Conservation (phyloP, 495 filamentous ascomycete species). For the Beverwykella pulmonaria region DNA sequence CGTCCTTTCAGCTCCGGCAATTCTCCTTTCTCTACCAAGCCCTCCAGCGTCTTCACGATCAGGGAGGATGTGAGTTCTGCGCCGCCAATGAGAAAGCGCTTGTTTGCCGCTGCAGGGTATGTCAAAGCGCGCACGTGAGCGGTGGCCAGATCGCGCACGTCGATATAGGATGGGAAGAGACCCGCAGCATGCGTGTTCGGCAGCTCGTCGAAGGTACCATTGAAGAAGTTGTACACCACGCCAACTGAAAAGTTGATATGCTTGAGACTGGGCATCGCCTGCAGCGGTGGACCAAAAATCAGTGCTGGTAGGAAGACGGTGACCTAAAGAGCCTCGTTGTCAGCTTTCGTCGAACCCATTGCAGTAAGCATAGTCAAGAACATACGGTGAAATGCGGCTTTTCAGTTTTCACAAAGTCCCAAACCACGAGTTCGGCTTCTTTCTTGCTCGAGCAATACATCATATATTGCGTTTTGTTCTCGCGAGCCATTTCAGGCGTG, state of each 20-base stretch:
- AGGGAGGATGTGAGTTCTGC: constrained; percentile 32
- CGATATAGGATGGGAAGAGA: constrained; percentile 43
- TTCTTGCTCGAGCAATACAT: constrained; percentile 46
- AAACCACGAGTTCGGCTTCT: constrained; percentile 43
- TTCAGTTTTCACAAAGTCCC: constrained; percentile 43
- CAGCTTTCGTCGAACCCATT: neutral
- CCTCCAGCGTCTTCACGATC: constrained; percentile 40
- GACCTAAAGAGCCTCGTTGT: constrained; percentile 3
- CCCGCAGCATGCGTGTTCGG: constrained; percentile 37
- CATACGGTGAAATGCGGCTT: constrained; percentile 34
- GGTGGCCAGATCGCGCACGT: constrained; percentile 42
- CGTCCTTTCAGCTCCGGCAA: constrained; percentile 42
- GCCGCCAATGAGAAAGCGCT: constrained; percentile 38
- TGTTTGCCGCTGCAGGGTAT: constrained; percentile 34
- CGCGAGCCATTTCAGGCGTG: constrained; percentile 37
- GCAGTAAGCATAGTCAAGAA: no score
- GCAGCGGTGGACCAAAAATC: constrained; percentile 43
- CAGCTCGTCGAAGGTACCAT: constrained; percentile 41
- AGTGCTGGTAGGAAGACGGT: constrained; percentile 38
- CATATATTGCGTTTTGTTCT: constrained; percentile 38
- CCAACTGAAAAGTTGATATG: constrained; percentile 42
- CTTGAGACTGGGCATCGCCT: constrained; percentile 37
- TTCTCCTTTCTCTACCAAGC: constrained; percentile 18
- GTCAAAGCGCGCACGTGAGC: constrained; percentile 44
- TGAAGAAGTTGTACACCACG: constrained; percentile 45